phyloP scores from a whole-genome alignment of 2,329 filamentous ascomycete species.

The Aureobasidium melanogenum region DNA sequence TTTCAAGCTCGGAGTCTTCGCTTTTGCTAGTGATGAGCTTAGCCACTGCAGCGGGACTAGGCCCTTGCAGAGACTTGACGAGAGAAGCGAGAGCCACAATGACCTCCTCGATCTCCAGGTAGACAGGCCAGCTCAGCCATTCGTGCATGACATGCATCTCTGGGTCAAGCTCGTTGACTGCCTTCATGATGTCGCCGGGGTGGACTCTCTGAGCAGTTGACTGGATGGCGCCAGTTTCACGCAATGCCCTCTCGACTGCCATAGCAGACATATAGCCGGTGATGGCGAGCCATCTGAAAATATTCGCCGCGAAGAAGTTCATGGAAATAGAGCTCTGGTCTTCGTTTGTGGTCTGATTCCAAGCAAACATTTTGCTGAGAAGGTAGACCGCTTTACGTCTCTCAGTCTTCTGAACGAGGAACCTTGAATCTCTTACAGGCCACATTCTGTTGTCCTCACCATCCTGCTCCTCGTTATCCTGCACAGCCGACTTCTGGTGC shows the following conservation, averaged over 20 bases:
- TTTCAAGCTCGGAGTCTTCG: constrained; percentile 7
- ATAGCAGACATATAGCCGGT: constrained; percentile 41
- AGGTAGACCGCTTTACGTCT: constrained; percentile 54
- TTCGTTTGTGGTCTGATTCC: constrained; percentile 6
- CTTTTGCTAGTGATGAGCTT: constrained; percentile 10
- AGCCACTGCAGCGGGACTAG: constrained; percentile 22
- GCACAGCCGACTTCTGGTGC: not conserved
- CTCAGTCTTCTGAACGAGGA: constrained; percentile 48
- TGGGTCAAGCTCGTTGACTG: constrained; percentile 57
- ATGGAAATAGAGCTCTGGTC: constrained; percentile 27
- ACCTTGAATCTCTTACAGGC: constrained; percentile 21
- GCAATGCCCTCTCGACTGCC: constrained; percentile 34
- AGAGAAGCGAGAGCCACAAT: constrained; percentile 57
- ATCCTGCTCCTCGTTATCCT: not conserved
- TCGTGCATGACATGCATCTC: constrained; percentile 58
- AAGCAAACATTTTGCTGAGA: constrained; percentile 40
- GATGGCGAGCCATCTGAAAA: constrained; percentile 52
- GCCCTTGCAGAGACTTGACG: constrained; percentile 57
- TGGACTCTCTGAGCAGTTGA: constrained; percentile 31
- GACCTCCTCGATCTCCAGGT: constrained; percentile 57
- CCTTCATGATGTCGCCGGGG: constrained; percentile 52
- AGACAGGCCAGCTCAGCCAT: constrained; percentile 54
- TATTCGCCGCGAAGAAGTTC: constrained; percentile 39
- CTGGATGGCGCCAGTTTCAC: constrained; percentile 18
- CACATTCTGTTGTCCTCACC: not conserved